Evolutionary conservation across 1,139 yeast species (phyloP), one percentile per base, ranked within the genome.

Genomic region (Geotrichum phurueaensis): DNA sequence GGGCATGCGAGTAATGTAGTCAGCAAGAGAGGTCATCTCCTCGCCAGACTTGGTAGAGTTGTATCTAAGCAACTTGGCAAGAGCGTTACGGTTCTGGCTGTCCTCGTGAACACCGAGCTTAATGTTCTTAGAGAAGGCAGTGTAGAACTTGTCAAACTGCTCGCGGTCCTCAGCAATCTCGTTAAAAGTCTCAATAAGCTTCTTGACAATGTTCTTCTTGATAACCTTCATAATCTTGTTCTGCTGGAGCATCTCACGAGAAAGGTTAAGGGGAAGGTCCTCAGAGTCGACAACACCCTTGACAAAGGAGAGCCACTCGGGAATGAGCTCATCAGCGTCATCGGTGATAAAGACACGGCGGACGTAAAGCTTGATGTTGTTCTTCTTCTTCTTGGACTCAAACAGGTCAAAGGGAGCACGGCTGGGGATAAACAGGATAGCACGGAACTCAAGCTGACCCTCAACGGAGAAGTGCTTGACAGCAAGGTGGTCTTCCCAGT

Each of bases 221-320:
- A 95, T 95, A 69, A 95, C 99, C 88, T 95, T 95, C 81, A 95
- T 86, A 80, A 95, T 95, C 90, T 94, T 95, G 90, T 95, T 94
- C 83, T 95, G 99, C 83, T 95, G 99, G 77, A 95, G 86, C 90
- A 95, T 89, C 83, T 95, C 99, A 89, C 99, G 94, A 72, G 99
- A 95, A 82, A 95, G 85, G 95, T 95, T 95, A 80, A 95, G 89
- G 79, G 99, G 99, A 79, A 95, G 84, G 81, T 95, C 99, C 83
- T 95, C 99, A 71, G 98, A 91, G 82, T 95, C 99, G 67, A 95
- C 99, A 78, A 95, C 99, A 86, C 99, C 99, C 83, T 84, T 92
- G 75, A 95, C 89, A 79, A 95, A 95, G 65, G 92, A 81, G 77
- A 94, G 87, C 99, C 99, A 95, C 80, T 94, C 99, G 76, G 99